Percentiles rank a stretch among this genome's conserved stretches.
These are phyloP conservation scores for Tinospora cordifolia DNA, from an alignment of 164 flowering plant genomes.

Conservation along the genomic window DNA sequence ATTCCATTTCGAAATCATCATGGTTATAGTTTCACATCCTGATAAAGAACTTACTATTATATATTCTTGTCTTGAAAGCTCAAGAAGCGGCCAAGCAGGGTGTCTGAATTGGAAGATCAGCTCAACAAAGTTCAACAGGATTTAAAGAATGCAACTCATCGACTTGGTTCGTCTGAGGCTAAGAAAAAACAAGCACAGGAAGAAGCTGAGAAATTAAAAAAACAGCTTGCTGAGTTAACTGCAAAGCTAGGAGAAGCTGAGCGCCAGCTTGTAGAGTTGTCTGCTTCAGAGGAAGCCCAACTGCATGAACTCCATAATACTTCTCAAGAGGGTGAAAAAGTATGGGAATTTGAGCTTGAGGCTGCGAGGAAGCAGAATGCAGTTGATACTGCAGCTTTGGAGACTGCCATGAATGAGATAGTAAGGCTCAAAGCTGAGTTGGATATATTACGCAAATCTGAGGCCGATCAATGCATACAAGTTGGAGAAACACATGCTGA, in stretches of 20 bases:
- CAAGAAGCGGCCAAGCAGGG: slow-evolving; percentile 60
- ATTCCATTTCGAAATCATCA: neutral
- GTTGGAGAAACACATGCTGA: slow-evolving; percentile 40
- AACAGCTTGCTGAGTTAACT: slow-evolving; percentile 46
- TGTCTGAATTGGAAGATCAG: slow-evolving; percentile 65
- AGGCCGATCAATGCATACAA: slow-evolving; percentile 30
- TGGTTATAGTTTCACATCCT: neutral
- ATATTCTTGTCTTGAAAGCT: slow-evolving; percentile 11
- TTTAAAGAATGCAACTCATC: slow-evolving; percentile 59
- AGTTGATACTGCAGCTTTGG: slow-evolving; percentile 42
- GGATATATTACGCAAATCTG: slow-evolving; percentile 41
- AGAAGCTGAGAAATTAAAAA: slow-evolving; percentile 72
- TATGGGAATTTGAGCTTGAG: slow-evolving; percentile 50
- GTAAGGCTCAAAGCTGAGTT: slow-evolving; percentile 53
- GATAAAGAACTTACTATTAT: neutral
- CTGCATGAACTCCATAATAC: slow-evolving; percentile 33
- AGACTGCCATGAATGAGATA: slow-evolving; percentile 61
- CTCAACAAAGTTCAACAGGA: slow-evolving; percentile 63
- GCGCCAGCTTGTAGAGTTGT: slow-evolving; percentile 37
- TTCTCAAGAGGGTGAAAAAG: slow-evolving; percentile 39
- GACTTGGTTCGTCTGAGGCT: slow-evolving; percentile 53
- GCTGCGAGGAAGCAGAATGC: slow-evolving; percentile 39
- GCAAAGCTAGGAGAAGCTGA: slow-evolving; percentile 55
- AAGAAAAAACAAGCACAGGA: slow-evolving; percentile 43
- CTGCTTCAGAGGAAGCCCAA: slow-evolving; percentile 43